Base-by-base conservation (phyloP, 2,329 filamentous ascomycete species). In the Fusarium annulatum region DNA sequence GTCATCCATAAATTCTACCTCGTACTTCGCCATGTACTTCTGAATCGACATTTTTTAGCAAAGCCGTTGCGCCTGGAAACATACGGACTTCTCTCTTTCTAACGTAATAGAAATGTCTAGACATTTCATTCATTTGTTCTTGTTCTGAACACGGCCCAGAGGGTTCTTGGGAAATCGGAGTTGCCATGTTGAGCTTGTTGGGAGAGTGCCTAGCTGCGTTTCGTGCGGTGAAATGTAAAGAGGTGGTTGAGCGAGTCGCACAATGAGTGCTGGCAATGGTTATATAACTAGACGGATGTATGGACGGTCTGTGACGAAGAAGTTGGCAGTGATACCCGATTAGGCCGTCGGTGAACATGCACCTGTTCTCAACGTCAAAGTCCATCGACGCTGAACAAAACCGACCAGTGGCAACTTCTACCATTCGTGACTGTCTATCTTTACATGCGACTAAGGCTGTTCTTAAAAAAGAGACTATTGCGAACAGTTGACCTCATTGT, bases 381-480 rank as follows among this genome's bases (percentile, higher is more conserved):
- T 9, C 12, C 5, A 12, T 23, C 3, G 28, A 18, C 9, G 7
- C 28, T 23, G 45, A 48, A 48, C 4, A 46, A 2, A 21, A 10
- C 1, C 1, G 26, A 46, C 1, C 12, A 21, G 12, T 28, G 9
- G 0, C 6, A 14, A 14, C 2, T 10, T 28, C 6, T 28, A 28
- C 28, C 7, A 8, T 28, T 28, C 7, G 28, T 28, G 28, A 28
- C 7, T 28, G 28, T 28, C 28, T 28, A 28, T 28, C 8, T 28
- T 11, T 28, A 7, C 8, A 26, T 2, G 1, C 0, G 18, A 28
- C 5, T 5, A 28, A 28, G 18, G 5, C 21, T 1, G 28, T 9
- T 7, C 12, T 2, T 5, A 0, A 5, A 15, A 46, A 1, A 7
- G n/a, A 19, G 3, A 3, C 2, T 8, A 15, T 3, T 10, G 11